Evolutionary conservation across 331 rosid genomes (phyloP), one percentile per base, ranked within the genome.

Genomic region (Rosa hybrid): DNA sequence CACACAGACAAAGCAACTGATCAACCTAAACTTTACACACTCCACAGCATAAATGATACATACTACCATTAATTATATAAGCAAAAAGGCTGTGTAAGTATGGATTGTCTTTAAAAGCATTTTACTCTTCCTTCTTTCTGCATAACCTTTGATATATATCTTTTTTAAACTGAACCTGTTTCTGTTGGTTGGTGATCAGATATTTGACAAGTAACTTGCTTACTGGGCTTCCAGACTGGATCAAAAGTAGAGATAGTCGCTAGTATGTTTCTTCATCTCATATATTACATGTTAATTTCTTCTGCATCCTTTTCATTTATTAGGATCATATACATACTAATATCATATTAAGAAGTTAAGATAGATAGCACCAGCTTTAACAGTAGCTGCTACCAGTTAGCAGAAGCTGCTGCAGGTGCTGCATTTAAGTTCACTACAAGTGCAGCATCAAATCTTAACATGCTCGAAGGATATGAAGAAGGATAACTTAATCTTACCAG

Each of bases 121-220:
- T 73, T 53, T 51, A 18, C 45, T 39, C 8, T 75, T 65, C 30
- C 25, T 11, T 75, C 42, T 39, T 75, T 74, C 59, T 34, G 34
- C 51, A 65, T 34, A 60, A 38, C 45, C 76, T 64, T 78, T 78
- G 59, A 27, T 27, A 27, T 27, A 27, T 27, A 27, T 27, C 3
- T 27, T 27, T 59, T 63, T 30, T 30, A 9, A 27, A 27, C 69
- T 25, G 42, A 63, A 30, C 14, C 74, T 45, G 18, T 21, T 38
- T 51, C 45, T 39, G 25, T 73, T 60, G 51, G 74, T 25, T 14
- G 11, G 17, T 68, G 39, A 81, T 68, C 77, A 81, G 84, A 81
- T 81, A 75, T 45, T 76, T 80, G 80, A 81, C 84, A 46, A 56
- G 84, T 34, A 83, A 85, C 83, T 78, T 68, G 77, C 83, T 83